These are phyloP conservation scores for Penicillium sp. DNA, from an alignment of 2,329 filamentous ascomycete genomes.

Conservation along the genomic window DNA sequence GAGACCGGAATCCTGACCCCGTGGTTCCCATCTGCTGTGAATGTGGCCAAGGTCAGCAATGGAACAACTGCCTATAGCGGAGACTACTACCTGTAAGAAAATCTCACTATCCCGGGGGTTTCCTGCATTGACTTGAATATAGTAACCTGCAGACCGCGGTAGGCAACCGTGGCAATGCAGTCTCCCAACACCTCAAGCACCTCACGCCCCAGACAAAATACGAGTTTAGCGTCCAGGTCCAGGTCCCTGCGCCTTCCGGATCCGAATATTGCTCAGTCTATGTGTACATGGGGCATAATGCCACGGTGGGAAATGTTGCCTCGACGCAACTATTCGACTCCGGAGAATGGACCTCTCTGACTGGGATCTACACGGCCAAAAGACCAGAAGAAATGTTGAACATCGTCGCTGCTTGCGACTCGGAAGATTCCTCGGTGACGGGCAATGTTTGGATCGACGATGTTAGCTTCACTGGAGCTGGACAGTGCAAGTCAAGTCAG, in stretches of 20 bases:
- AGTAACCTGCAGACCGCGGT: constrained; percentile 26
- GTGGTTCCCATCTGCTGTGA: constrained; percentile 23
- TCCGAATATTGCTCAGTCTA: constrained; percentile 21
- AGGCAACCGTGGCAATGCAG: constrained; percentile 23
- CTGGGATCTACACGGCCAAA: constrained; percentile 20
- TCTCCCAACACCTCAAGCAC: constrained; percentile 22
- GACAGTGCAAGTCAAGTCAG: background rate
- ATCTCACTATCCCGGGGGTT: background rate
- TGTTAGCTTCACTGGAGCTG: constrained; percentile 10
- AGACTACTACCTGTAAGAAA: constrained; percentile 25
- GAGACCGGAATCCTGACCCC: constrained; percentile 25
- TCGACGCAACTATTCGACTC: constrained; percentile 10
- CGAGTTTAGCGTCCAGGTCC: constrained; percentile 20
- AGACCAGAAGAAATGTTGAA: constrained; percentile 17
- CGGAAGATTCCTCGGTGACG: constrained; percentile 19
- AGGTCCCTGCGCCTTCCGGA: constrained; percentile 9
- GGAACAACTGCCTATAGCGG: constrained; percentile 21
- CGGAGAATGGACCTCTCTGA: constrained; percentile 23
- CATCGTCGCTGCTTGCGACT: constrained; percentile 23
- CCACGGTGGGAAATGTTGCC: constrained; percentile 19
- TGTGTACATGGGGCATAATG: constrained; percentile 22
- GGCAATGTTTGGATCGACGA: constrained; percentile 29
- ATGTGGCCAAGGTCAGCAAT: constrained; percentile 24
- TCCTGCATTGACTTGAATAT: background rate
- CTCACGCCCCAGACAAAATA: constrained; percentile 22